phyloP scores from a whole-genome alignment of 2,329 filamentous ascomycete species.

The Fusarium sp. region DNA sequence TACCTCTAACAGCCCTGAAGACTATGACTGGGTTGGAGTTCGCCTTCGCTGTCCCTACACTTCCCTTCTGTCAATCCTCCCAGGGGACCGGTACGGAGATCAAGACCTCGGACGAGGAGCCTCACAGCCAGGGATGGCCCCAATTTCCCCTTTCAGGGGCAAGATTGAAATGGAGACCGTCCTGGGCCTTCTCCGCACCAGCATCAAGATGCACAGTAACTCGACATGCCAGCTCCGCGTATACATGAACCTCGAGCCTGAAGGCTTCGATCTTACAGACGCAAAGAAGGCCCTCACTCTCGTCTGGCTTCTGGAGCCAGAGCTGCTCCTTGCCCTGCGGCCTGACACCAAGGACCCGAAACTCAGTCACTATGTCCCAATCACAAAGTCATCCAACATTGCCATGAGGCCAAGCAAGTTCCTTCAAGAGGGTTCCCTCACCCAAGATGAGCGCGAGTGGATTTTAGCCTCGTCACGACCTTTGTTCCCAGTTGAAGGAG shows the following conservation, averaged over 20 bases:
- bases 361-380: slow-evolving; percentile 16
- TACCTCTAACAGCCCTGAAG: slow-evolving; percentile 24
- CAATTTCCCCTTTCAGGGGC: background rate
- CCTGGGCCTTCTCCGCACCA: slow-evolving; percentile 19
- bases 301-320: slow-evolving; percentile 28
- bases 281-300: slow-evolving; percentile 28
- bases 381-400: slow-evolving; percentile 18
- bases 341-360: background rate
- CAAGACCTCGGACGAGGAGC: background rate
- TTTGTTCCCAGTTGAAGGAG: background rate
- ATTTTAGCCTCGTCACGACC: slow-evolving; percentile 14
- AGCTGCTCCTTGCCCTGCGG: slow-evolving; percentile 21
- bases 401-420: slow-evolving; percentile 15
- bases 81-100: background rate
- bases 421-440: background rate
- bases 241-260: slow-evolving; percentile 12
- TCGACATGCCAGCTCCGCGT: slow-evolving; percentile 38
- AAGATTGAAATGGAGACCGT: slow-evolving; percentile 21
- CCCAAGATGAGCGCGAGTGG: background rate
- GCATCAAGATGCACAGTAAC: slow-evolving; percentile 41
- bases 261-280: slow-evolving; percentile 21
- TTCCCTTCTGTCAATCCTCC: background rate
- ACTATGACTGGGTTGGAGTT: slow-evolving; percentile 45
- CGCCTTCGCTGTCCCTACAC: slow-evolving; percentile 38
- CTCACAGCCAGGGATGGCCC: background rate